Conservation (phyloP, 257 asterid species). For the Oldenlandia corymbosa region DNA sequence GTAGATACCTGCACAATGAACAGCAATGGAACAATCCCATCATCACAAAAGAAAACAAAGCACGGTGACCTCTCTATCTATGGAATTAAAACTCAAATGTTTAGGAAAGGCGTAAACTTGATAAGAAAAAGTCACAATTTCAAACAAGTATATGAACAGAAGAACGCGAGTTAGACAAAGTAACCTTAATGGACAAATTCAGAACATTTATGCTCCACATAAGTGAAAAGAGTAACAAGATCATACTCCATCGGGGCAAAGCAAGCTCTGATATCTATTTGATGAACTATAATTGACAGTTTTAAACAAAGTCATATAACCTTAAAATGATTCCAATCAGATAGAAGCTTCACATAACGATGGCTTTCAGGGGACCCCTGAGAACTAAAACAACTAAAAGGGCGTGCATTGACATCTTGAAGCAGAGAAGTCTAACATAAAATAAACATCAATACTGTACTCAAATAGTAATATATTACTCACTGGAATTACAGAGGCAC, state of each 20-base stretch:
- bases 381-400: background rate
- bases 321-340: no score
- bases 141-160: background rate
- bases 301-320: no score
- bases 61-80: background rate
- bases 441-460: background rate
- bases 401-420: background rate
- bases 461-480: background rate
- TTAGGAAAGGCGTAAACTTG: background rate
- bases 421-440: background rate
- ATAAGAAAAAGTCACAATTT: background rate
- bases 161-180: no score
- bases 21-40: no score
- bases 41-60: no score
- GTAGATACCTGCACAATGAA: slow-evolving; percentile 49
- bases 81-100: background rate
- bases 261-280: no score
- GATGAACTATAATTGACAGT: no score
- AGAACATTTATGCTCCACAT: background rate
- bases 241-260: background rate
- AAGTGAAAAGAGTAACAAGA: background rate
- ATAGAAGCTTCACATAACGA: no score
- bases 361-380: background rate
- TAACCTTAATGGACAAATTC: background rate
- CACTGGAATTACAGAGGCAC: background rate